Conservation (phyloP, 768 basidiomycete genomes). For the Paxillus involutus region DNA sequence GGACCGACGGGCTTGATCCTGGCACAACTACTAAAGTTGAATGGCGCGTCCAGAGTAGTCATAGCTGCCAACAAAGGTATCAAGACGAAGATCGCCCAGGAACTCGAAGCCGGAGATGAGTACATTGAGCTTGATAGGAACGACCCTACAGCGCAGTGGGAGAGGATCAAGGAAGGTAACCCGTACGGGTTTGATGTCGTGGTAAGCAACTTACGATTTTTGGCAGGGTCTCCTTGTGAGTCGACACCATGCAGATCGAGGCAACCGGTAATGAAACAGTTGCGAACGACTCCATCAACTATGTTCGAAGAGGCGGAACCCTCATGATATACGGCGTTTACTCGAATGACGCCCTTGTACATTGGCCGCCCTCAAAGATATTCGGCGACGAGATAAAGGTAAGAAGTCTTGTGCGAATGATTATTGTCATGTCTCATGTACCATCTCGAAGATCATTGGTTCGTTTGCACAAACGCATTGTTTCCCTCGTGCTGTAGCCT, state of each 20-base stretch:
- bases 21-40: constrained; percentile 81
- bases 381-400: constrained; percentile 66
- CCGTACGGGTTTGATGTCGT: constrained; percentile 87
- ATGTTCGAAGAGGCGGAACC: constrained; percentile 77
- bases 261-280: constrained; percentile 78
- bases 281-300: constrained; percentile 81
- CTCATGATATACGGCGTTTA: constrained; percentile 88
- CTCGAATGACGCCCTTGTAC: constrained; percentile 72
- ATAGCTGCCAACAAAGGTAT: constrained; percentile 86
- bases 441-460: constrained; percentile 63
- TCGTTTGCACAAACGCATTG: constrained; percentile 85
- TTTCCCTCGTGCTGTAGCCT: constrained; percentile 85
- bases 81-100: constrained; percentile 80
- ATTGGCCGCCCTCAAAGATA: constrained; percentile 82
- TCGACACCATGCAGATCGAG: constrained; percentile 32
- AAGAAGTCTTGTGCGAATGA: not conserved
- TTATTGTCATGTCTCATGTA: not conserved
- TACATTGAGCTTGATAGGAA: constrained; percentile 79
- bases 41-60: constrained; percentile 75
- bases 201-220: constrained; percentile 27
- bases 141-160: constrained; percentile 72
- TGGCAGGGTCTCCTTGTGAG: not conserved
- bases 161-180: constrained; percentile 68
- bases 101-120: constrained; percentile 74
- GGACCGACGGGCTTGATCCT: constrained; percentile 87